Conservation (phyloP, 2,329 filamentous ascomycete species). For the Aspergillus sp. region DNA sequence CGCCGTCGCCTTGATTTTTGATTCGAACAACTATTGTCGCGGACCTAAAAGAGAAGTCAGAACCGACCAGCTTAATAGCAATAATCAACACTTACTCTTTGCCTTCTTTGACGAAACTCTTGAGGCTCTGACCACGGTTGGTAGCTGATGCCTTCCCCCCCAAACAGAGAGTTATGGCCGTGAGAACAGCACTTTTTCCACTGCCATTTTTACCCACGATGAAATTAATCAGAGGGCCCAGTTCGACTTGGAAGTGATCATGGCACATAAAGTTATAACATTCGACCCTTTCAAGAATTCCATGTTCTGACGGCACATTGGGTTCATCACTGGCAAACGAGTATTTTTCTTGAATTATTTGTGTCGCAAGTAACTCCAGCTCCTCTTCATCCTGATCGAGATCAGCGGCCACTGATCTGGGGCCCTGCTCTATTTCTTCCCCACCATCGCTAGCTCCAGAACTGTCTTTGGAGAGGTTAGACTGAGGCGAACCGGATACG, state of each 20-base stretch:
- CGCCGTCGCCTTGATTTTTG: constrained; percentile 84
- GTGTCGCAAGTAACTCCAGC: constrained; percentile 62
- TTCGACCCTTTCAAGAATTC: constrained; percentile 82
- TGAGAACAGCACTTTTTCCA: constrained; percentile 93
- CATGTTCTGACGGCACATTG: constrained; percentile 76
- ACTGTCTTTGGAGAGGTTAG: constrained; percentile 18
- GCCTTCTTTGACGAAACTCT: constrained; percentile 88
- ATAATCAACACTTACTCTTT: constrained; percentile 58
- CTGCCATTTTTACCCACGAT: constrained; percentile 97
- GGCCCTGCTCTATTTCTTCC: constrained; percentile 10
- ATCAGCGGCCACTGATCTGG: constrained; percentile 20
- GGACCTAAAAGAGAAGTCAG: constrained; percentile 31
- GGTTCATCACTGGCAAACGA: constrained; percentile 53
- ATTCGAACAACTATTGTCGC: constrained; percentile 76
- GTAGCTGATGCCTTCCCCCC: constrained; percentile 91
- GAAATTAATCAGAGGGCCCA: constrained; percentile 97
- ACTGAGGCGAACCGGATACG: constrained; percentile 27
- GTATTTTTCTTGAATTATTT: constrained; percentile 57
- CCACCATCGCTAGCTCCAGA: constrained; percentile 20
- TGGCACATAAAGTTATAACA: constrained; percentile 98
- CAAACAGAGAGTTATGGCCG: constrained; percentile 89
- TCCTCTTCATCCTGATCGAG: constrained; percentile 36
- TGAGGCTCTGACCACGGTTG: constrained; percentile 85
- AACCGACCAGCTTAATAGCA: neutral
- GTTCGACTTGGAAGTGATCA: constrained; percentile 70